Evolutionary conservation across 2,329 filamentous ascomycete genomes (phyloP), one percentile per base, ranked within the genome.

Genomic region (Penicillium brasilianum): DNA sequence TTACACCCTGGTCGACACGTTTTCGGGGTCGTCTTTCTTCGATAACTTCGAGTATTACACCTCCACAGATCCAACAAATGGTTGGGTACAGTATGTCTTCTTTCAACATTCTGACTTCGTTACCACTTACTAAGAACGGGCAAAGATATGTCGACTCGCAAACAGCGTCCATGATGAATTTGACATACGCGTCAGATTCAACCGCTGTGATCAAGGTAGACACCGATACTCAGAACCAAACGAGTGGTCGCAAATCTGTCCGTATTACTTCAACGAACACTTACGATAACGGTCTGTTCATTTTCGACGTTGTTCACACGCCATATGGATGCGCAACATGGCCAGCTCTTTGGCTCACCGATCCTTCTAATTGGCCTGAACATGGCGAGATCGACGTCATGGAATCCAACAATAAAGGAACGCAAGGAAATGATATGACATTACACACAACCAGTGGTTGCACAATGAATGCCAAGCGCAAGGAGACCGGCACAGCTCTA

Each of bases 291-390:
- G 87, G 87, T 0, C 83, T 90, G 20, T 89, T 89, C 76, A 79
- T 90, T 67, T 89, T 89, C 68, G 87, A 90, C 69, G 78, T 90
- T 64, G 80, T 82, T 61, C 87, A 89, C 74, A 84, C 84, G 0
- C 87, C 87, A 0, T 85, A 81, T 68, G 87, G 86, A 34, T 90
- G 87, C 72, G 86, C 82, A 8, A 86, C 83, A 34, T 90, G 85
- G 88, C 85, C 87, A 3, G 83, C 88, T 0, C 80, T 91, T 14
- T 90, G 88, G 88, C 79, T 90, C 4, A 80, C 82, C 1, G 88
- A 90, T 71, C 77, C 81, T 1, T 74, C 68, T 67, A 82, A 88
- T 75, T 88, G 88, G 88, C 88, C 88, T 5, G 70, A 73, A 4
- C 79, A 89, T 65, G 88, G 88, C 62, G 88, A 90, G 72, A 88